Evolutionary conservation across 2,329 filamentous ascomycete species (phyloP).

Genomic region (Ceratocystis cubensis): DNA sequence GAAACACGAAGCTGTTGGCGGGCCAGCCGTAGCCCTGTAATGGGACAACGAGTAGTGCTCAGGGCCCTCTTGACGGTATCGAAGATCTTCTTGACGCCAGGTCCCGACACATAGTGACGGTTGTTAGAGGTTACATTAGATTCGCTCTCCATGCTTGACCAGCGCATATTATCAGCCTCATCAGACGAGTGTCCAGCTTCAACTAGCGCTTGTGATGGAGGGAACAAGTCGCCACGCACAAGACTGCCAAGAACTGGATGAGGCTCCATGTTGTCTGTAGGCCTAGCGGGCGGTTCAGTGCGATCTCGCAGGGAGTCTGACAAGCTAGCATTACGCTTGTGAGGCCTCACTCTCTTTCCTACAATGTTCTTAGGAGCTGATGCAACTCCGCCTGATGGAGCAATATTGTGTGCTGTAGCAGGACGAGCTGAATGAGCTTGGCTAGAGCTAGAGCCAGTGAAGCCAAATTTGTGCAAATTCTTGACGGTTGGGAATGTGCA

Average conservation of each 20-base stretch:
- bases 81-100: constrained; percentile 74
- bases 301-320: constrained; percentile 68
- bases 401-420: constrained; percentile 28
- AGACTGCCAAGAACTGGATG: constrained; percentile 67
- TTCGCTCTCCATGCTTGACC: not conserved
- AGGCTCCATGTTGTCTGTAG: constrained; percentile 46
- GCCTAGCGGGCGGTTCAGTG: constrained; percentile 40
- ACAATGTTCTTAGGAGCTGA: constrained; percentile 45
- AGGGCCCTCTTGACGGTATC: constrained; percentile 75
- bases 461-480: constrained; percentile 27
- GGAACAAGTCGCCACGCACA: constrained; percentile 73
- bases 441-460: constrained; percentile 12
- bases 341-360: constrained; percentile 50
- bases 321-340: constrained; percentile 79
- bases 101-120: constrained; percentile 25
- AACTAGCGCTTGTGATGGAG: constrained; percentile 71
- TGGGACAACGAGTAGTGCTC: constrained; percentile 40
- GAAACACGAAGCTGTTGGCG: constrained; percentile 36
- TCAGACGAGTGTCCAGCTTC: constrained; percentile 47
- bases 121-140: not conserved
- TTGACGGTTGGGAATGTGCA: constrained; percentile 49
- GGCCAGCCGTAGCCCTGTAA: not conserved
- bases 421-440: constrained; percentile 33
- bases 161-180: constrained; percentile 27
- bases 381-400: constrained; percentile 39